phyloP scores from a whole-genome alignment of 23 red algal genomes.

The Agarophyton chilense region DNA sequence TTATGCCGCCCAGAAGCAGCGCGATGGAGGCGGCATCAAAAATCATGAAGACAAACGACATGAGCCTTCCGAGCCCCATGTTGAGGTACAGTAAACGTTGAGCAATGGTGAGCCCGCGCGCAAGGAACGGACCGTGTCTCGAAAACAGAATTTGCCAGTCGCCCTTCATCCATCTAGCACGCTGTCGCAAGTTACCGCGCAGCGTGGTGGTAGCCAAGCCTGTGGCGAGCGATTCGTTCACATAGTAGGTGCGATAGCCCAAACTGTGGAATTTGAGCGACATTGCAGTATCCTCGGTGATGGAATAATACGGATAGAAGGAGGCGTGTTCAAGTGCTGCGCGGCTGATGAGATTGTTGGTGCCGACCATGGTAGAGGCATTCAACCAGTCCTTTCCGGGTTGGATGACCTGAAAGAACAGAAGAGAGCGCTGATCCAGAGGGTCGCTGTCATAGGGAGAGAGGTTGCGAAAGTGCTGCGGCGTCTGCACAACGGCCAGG shows the following conservation, averaged over 20 bases:
- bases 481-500: constrained; percentile 44
- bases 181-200: constrained; percentile 58
- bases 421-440: constrained; percentile 27
- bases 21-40: constrained; percentile 20
- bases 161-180: constrained; percentile 53
- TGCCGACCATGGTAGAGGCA: constrained; percentile 43
- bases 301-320: constrained; percentile 55
- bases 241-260: constrained; percentile 56
- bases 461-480: constrained; percentile 65
- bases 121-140: constrained; percentile 12
- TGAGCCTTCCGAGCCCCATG: constrained; percentile 35
- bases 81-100: constrained; percentile 53
- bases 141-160: constrained; percentile 68
- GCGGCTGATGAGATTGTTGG: constrained; percentile 49
- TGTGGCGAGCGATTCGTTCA: constrained; percentile 61
- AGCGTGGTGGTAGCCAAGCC: constrained; percentile 39
- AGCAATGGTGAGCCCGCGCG: constrained; percentile 7
- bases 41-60: constrained; percentile 39
- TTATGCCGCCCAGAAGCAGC: constrained; percentile 28
- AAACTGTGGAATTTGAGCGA: constrained; percentile 45
- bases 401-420: constrained; percentile 39
- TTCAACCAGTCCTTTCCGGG: constrained; percentile 70
- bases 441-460: constrained; percentile 48
- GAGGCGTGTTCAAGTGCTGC: neutral
- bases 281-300: constrained; percentile 60